Conservation (phyloP, 306 rosid species). For the Pyrus betulifolia region DNA sequence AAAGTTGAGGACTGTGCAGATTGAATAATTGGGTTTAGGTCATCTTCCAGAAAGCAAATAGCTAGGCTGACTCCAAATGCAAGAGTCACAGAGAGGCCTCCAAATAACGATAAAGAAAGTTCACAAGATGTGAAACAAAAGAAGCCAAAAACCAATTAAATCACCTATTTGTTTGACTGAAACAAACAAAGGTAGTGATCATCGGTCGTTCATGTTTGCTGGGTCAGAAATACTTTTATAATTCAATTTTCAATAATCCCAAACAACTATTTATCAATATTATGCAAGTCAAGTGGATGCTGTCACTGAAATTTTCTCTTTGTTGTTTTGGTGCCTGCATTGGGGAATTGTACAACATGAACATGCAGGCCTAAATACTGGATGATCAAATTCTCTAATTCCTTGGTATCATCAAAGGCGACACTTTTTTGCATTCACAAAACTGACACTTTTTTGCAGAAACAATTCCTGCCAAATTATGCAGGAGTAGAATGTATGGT, state of each 20-base stretch:
- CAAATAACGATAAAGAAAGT: not conserved
- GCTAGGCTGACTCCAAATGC: not conserved
- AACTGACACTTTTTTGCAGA: not conserved
- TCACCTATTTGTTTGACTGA: slow-evolving; percentile 4
- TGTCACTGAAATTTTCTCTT: not conserved
- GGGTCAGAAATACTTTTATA: slow-evolving; percentile 1
- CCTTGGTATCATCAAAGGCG: not conserved
- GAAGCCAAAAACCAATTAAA: slow-evolving; percentile 35
- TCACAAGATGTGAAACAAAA: slow-evolving; percentile 43
- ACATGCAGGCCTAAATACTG: not conserved
- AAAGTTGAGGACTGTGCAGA: not conserved
- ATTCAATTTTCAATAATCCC: not conserved
- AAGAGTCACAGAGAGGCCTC: slow-evolving; percentile 1
- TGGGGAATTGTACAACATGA: not conserved
- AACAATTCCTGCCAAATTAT: not conserved
- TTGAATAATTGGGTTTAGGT: not conserved
- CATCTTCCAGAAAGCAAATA: not conserved
- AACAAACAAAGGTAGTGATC: slow-evolving; percentile 25
- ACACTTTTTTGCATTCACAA: not conserved
- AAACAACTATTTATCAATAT: not conserved
- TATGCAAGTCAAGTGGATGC: not conserved
- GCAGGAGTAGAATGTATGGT: not conserved
- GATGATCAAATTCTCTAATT: not conserved
- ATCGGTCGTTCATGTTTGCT: not conserved
- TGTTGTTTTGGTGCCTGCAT: not conserved